Base-by-base conservation (phyloP, 2,329 filamentous ascomycete species). In the Albifimbria verrucaria region DNA sequence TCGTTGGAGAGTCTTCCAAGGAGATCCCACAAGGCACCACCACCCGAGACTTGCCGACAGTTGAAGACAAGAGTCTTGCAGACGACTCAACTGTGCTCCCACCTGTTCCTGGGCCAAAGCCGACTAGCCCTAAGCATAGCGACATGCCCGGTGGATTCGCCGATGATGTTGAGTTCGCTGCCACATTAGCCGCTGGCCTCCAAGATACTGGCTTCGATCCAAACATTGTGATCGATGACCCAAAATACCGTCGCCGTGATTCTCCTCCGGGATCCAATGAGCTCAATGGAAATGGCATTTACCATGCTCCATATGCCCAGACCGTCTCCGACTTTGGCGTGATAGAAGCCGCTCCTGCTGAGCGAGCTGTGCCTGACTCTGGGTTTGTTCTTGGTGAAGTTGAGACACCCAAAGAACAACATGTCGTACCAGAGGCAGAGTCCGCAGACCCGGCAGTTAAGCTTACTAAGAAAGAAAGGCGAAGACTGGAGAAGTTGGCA, bases 201-300 rank as follows among this genome's bases (percentile, higher is more conserved):
- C 73, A 86, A 63, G 80, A 84, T n/a, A 81, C 84, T 45, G 88
- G 88, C 0, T 90, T 91, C 57, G 80, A 89, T 61, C 82, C 86
- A 4, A 80, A 87, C 41, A 83, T 90, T 53, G 83, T 90, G 45
- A 86, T 88, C 32, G 76, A 89, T 45, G 79, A 90, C 59, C 81
- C 83, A 0, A 73, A 68, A 1, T 90, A 85, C 62, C 82, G 82
- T 57, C 78, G 77, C 49, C 83, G 87, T 24, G 79, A 83, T 50
- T 87, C 85, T 1, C 83, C 86, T 7, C 83, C 85, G 4, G 80
- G 80, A 4, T 80, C 83, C 4, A 79, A 82, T 57, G 79, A 81
- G 49, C 61, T 68, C 5, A 65, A 63, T 39, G 68, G 68, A 2
- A 68, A 70, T 52, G 57, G 59, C n/a, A 62, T 72, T 53, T 84